Base-by-base conservation (phyloP, 345 rosid species). In the Eucalyptus guilfoylei region DNA sequence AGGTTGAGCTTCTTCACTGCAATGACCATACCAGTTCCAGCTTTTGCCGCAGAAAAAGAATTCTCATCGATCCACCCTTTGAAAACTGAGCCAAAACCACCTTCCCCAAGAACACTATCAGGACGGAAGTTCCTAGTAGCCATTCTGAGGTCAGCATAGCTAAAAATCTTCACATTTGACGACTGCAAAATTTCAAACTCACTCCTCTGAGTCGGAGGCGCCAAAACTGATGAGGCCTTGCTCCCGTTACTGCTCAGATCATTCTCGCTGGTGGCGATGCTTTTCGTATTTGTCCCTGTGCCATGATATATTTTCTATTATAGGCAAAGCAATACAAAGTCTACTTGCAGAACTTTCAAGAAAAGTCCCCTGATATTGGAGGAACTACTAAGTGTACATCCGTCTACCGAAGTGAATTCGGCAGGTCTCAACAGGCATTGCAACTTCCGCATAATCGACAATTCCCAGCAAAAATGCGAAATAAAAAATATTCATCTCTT, bases 61-160 rank as follows among this genome's bases (percentile, higher is more conserved):
- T 93, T 88, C 91, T 92, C 94, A 89, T 95, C 96, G 62, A 96
- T 90, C 98, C 98, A 96, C 23, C 98, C 98, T 90, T 96, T 96
- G 64, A 94, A 95, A 80, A 96, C 98, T 3, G 98, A 96, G 87
- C 98, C 98, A 81, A 96, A 95, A 86, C 98, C 96, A 85, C 98
- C 98, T 92, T 96, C 98, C 86, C 98, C 98, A 45, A 96, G 69
- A 54, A 95, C 94, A 81, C 95, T 96, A 88, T 96, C 98, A 1
- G 96, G 95, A 52, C 96, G 95, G 85, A 96, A 96, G 87, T 92
- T 96, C 89, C 96, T 91, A 55, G 98, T 96, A 80, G 98, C 93
- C 92, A 89, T 88, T 90, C 91, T 96, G 89, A 96, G 95, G 86
- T 96, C 93, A 34, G 92, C 60, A 85, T 92, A 92, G 86, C 62